Evolutionary conservation across 83 land plant genomes (phyloP).

Genomic region (Diphasiastrum complanatum): DNA sequence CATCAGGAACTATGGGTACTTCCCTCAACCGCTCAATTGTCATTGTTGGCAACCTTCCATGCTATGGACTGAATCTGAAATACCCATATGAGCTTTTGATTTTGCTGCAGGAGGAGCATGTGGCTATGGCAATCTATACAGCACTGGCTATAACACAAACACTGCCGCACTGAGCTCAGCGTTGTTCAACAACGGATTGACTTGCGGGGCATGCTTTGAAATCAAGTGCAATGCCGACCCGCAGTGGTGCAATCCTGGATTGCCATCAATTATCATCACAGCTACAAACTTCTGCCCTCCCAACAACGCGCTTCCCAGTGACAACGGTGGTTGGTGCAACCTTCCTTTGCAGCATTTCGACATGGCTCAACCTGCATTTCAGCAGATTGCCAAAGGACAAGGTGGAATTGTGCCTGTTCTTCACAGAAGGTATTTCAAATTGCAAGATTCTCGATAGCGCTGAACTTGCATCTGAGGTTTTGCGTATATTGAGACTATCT

Average conservation of each 20-base stretch:
- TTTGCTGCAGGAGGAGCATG: constrained; percentile 46
- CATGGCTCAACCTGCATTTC: constrained; percentile 47
- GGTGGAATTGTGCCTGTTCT: constrained; percentile 57
- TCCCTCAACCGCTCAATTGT: too few species aligned
- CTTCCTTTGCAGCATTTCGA: constrained; percentile 52
- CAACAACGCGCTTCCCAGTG: constrained; percentile 46
- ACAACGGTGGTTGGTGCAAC: constrained; percentile 65
- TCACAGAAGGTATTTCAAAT: constrained; percentile 55
- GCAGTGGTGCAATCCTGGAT: constrained; percentile 48
- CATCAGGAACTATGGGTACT: too few species aligned
- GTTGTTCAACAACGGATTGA: constrained; percentile 44
- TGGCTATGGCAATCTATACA: constrained; percentile 49
- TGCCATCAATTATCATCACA: constrained; percentile 47
- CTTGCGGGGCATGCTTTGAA: constrained; percentile 56
- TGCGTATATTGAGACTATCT: too few species aligned
- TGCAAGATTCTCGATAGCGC: too few species aligned
- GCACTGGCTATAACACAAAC: constrained; percentile 31
- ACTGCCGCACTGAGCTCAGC: constrained; percentile 43
- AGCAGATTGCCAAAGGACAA: constrained; percentile 30
- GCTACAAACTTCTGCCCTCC: constrained; percentile 64
- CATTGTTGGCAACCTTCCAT: too few species aligned
- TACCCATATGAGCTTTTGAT: too few species aligned
- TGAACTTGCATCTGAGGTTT: too few species aligned
- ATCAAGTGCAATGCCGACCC: constrained; percentile 47
- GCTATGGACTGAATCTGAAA: too few species aligned